Evolutionary conservation across 2,329 filamentous ascomycete species (phyloP), one percentile per base, ranked within the genome.

Genomic region (Fusarium bactridioides): DNA sequence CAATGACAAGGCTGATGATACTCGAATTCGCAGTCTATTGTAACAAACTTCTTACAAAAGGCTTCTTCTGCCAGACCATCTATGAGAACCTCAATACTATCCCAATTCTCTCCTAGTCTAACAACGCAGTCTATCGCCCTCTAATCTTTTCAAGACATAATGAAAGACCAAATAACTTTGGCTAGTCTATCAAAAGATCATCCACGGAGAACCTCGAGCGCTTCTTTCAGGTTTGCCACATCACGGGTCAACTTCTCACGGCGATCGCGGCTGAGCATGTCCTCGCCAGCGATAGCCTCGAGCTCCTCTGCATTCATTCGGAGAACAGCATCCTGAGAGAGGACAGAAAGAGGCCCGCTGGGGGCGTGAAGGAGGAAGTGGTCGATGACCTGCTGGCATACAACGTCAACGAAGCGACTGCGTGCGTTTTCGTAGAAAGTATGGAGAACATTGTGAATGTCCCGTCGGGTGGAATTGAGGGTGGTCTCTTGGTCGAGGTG

Each of bases 211-310:
- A 80, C 62, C 61, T 74, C 73, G 7, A 79, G 68, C 0, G 82
- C 84, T 21, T 78, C 76, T 61, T 84, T 80, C 19, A 89, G 77
- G 13, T 82, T 85, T 33, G 80, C 72, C 4, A 89, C 82, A 60
- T 90, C 84, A 5, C 79, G 81, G 1, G 70, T 77, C 19, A 92
- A 73, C 38, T 81, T 80, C 35, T 78, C 76, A 7, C 89, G 82
- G 38, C 80, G 80, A 11, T 81, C 78, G 48, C 80, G 82, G 1
- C 83, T 79, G 0, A 74, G 74, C 0, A 78, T 76, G 27, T 89
- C 86, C 75, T 93, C 90, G 0, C 87, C 89, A 0, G 89, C 89
- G 68, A 93, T 87, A 19, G 81, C 77, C 19, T 85, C n/a, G n/a
- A n/a, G n/a, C n/a, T n/a, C n/a, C n/a, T n/a, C n/a, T n/a, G n/a